Evolutionary conservation across 371 early-diverging fungal genomes (phyloP).

Genomic region (Apophysomyces sp.): DNA sequence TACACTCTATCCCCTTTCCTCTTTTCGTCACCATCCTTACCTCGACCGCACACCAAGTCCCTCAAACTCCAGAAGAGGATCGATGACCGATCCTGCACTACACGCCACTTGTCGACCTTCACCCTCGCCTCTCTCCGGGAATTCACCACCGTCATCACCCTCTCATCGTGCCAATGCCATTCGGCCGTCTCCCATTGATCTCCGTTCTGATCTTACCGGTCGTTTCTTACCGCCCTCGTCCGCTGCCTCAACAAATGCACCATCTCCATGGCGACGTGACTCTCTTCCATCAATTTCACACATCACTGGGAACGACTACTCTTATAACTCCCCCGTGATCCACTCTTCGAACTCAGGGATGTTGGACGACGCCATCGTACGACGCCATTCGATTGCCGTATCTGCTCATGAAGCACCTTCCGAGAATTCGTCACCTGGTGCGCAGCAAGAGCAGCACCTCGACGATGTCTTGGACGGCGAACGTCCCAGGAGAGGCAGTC

Average conservation of each 20-base stretch:
- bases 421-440: background rate
- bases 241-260: constrained; percentile 2
- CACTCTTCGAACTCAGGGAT: constrained; percentile 8
- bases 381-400: constrained; percentile 20
- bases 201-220: constrained; percentile 15
- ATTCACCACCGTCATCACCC: constrained; percentile 35
- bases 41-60: constrained; percentile 23
- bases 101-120: constrained; percentile 20
- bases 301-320: constrained; percentile 12
- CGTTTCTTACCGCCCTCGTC: constrained; percentile 15
- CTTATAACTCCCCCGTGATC: background rate
- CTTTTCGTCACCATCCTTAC: constrained; percentile 29
- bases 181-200: constrained; percentile 24
- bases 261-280: constrained; percentile 31
- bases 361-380: constrained; percentile 14
- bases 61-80: constrained; percentile 31
- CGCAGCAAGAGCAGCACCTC: background rate
- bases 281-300: constrained; percentile 41
- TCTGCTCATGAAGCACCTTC: background rate
- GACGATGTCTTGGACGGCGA: background rate
- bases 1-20: constrained; percentile 15
- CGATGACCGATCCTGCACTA: constrained; percentile 28
- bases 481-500: background rate
- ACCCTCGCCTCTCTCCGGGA: constrained; percentile 10
- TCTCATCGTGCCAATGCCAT: constrained; percentile 9